Evolutionary conservation across 2,329 filamentous ascomycete genomes (phyloP), one percentile per base, ranked within the genome.

Genomic region (Akanthomyces uredinophilus): DNA sequence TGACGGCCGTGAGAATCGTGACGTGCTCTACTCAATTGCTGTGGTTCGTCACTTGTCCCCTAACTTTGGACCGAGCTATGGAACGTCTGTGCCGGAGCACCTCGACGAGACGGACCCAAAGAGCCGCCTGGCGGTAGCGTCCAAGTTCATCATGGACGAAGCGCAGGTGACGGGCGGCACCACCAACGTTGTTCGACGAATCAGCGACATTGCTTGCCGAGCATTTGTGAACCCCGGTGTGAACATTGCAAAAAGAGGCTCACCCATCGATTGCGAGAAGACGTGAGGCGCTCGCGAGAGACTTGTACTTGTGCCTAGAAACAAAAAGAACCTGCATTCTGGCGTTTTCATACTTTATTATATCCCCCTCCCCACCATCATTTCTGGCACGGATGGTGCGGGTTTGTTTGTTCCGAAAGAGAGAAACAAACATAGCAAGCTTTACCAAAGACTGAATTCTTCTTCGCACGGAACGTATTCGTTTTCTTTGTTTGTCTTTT

Each of bases 11-110:
- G 93, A 97, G 76, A 95, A 94, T 69, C 87, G 93, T 59, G 92
- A 97, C 72, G 88, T 96, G 20, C 84, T 97, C 62, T 96, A 96
- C 75, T 95, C 91, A 0, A 88, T 96, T 66, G 91, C 90, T 10
- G 85, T 96, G 61, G 87, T 90, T 18, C 87, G 92, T 29, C 86
- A 93, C 65, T 81, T 92, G 55, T 87, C 89, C 51, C 86, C 87
- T 37, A 84, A 86, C 51, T 86, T 83, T 69, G 83, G 83, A 16
- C 78, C 85, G 13, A 83, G 82, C 66, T 84, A 84, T 37, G 83
- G 83, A 65, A 82, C 77, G 64, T 79, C 81, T 27, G 76, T 83
- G 8, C 82, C 84, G 1, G 80, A 83, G 52, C 84, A 86, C 63
- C 78, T 86, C 5, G 87, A 88, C 69, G 88, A 91, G 73, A 83